These are phyloP conservation scores for Eucalyptus pauciflora DNA, from an alignment of 345 rosid species.

Conservation along the genomic window DNA sequence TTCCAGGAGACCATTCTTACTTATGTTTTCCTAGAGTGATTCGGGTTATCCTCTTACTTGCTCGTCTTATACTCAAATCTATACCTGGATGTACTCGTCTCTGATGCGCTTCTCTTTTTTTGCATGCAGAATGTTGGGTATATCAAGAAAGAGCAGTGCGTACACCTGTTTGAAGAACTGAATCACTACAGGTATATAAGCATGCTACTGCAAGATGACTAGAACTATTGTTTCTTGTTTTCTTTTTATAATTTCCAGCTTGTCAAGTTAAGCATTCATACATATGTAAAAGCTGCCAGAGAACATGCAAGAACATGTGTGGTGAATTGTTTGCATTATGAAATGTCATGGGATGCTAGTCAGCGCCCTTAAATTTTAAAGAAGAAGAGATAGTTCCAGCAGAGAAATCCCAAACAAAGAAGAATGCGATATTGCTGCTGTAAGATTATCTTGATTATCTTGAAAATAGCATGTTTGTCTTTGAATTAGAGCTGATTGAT, in stretches of 20 bases:
- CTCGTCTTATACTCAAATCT: neutral
- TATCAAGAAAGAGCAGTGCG: slow-evolving; percentile 67
- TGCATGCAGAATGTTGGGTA: slow-evolving; percentile 43
- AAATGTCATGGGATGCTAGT: neutral
- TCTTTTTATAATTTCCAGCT: neutral
- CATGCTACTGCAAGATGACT: neutral
- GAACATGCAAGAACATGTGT: neutral
- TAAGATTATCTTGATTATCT: neutral
- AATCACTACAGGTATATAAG: slow-evolving; percentile 69
- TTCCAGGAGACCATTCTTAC: neutral
- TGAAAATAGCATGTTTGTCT: neutral
- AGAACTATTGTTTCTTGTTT: neutral
- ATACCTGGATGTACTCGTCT: neutral
- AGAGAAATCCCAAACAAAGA: neutral
- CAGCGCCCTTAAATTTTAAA: neutral
- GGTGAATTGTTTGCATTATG: neutral
- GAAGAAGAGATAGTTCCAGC: neutral
- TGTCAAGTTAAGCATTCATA: neutral
- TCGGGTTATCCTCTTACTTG: neutral
- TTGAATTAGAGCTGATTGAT: neutral
- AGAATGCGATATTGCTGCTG: neutral
- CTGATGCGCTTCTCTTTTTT: neutral
- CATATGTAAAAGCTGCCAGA: neutral
- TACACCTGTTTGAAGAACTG: slow-evolving; percentile 65
- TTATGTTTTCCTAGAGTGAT: neutral